Conservation (phyloP, 495 filamentous ascomycete species). For the Talaromyces liani region DNA sequence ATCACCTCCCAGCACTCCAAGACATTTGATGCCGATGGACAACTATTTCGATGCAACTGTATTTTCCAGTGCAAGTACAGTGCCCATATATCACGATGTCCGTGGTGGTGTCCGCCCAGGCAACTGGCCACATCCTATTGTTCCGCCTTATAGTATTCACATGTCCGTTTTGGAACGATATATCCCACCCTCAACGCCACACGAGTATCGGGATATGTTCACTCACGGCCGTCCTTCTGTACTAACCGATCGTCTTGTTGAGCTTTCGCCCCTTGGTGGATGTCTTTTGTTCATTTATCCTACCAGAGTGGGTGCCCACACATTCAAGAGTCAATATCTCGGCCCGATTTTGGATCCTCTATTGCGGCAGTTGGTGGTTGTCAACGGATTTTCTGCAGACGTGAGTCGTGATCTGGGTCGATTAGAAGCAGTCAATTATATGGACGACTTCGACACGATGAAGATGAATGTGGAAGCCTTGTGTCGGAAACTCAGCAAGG, state of each 20-base stretch:
- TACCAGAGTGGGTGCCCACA: slow-evolving; percentile 52
- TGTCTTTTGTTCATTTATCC: slow-evolving; percentile 64
- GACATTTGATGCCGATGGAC: slow-evolving; percentile 33
- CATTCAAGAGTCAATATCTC: slow-evolving; percentile 59
- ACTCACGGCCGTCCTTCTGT: slow-evolving; percentile 46
- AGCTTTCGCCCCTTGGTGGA: slow-evolving; percentile 54
- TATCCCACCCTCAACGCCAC: slow-evolving; percentile 54
- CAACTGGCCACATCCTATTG: slow-evolving; percentile 51
- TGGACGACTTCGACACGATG: slow-evolving; percentile 53
- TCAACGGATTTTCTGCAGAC: slow-evolving; percentile 55
- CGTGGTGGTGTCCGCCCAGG: slow-evolving; percentile 35
- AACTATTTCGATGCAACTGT: slow-evolving; percentile 52
- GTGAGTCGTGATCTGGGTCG: slow-evolving; percentile 50
- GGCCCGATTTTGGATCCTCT: slow-evolving; percentile 62
- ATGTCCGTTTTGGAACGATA: slow-evolving; percentile 64
- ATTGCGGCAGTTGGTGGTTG: slow-evolving; percentile 55
- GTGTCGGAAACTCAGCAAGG: slow-evolving; percentile 34
- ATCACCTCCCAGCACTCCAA: slow-evolving; percentile 54
- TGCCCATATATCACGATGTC: slow-evolving; percentile 48
- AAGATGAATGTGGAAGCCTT: slow-evolving; percentile 41
- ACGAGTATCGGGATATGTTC: slow-evolving; percentile 59
- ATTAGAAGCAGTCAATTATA: slow-evolving; percentile 49
- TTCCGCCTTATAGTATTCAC: slow-evolving; percentile 56
- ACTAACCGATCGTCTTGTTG: slow-evolving; percentile 59
- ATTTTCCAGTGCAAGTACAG: slow-evolving; percentile 51